phyloP scores from a whole-genome alignment of 2,329 filamentous ascomycete species.

The Ascochyta rabiei region DNA sequence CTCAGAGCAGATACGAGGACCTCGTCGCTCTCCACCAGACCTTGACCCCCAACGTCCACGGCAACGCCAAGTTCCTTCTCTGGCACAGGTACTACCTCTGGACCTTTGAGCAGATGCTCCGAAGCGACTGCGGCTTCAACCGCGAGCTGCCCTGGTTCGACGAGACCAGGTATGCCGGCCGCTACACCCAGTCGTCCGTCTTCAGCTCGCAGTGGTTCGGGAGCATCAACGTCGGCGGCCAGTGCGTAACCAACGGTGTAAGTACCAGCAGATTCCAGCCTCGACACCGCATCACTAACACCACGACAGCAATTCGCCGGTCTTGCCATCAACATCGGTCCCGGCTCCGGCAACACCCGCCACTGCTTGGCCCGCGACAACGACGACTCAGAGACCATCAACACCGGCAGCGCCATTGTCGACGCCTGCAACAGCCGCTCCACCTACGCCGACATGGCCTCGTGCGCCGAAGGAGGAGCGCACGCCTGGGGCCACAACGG shows the following conservation, averaged over 20 bases:
- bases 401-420: constrained; percentile 37
- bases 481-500: constrained; percentile 47
- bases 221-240: constrained; percentile 28
- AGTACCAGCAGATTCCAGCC: constrained; percentile 18
- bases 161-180: constrained; percentile 41
- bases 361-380: constrained; percentile 44
- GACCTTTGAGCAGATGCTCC: constrained; percentile 51
- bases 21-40: constrained; percentile 43
- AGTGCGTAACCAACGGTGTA: constrained; percentile 43
- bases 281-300: constrained; percentile 6
- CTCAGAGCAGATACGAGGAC: constrained; percentile 44
- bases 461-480: constrained; percentile 36
- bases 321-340: constrained; percentile 40
- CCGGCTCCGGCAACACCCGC: constrained; percentile 30
- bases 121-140: constrained; percentile 51
- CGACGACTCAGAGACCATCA: constrained; percentile 31
- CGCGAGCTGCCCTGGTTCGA: constrained; percentile 49
- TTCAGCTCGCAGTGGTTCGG: constrained; percentile 40
- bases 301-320: constrained; percentile 38
- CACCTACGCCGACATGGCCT: constrained; percentile 38
- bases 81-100: constrained; percentile 54
- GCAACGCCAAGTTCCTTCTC: constrained; percentile 47
- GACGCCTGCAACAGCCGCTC: constrained; percentile 33
- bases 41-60: constrained; percentile 42
- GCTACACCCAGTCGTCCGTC: constrained; percentile 37